Evolutionary conservation across 257 asterid genomes (phyloP), one percentile per base, ranked within the genome.

Genomic region (Nicotiana knightiana): DNA sequence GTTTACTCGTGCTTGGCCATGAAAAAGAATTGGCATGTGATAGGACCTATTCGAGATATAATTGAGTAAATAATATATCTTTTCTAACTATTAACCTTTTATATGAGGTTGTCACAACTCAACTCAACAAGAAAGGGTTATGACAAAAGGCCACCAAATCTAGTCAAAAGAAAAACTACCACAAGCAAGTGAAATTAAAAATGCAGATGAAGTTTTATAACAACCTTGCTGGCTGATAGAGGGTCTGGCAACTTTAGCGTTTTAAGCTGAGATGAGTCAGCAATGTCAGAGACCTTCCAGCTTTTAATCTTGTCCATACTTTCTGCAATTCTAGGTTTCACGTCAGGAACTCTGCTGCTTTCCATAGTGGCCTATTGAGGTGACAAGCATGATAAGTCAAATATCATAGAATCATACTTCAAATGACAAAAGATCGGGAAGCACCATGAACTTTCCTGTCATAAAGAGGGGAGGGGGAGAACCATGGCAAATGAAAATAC

Each of bases 281-380:
- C 86, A 84, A 94, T 91, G 81, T 96, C 99, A 21, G 98, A 91
- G 77, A 81, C 89, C 87, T 93, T 96, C 99, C 98, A 96, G 91
- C 88, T 89, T 87, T 92, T 96, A 82, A 70, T 80, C 88, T 91
- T 91, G 81, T 93, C 98, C 62, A 86, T 48, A 68, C 82, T 81
- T 18, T 96, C 99, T 76, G 89, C 87, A 83, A 93, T 88, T 85
- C 97, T 92, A 63, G 99, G 99, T 88, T 96, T 96, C 55, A 90
- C 95, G 82, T 96, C 99, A 77, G 92, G 89, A 82, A 62, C 86
- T 89, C 97, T 92, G 87, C 91, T 91, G 89, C 90, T 90, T 85
- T 94, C 99, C 92, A 89, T 91, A 86, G 88, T 84, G 73, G 94
- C 95, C 99, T 96, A 92, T 81, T 43, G 63, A 48, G 66, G 53